Base-by-base conservation (phyloP, 495 filamentous ascomycete genomes). In the Lasiosphaeria miniovina region DNA sequence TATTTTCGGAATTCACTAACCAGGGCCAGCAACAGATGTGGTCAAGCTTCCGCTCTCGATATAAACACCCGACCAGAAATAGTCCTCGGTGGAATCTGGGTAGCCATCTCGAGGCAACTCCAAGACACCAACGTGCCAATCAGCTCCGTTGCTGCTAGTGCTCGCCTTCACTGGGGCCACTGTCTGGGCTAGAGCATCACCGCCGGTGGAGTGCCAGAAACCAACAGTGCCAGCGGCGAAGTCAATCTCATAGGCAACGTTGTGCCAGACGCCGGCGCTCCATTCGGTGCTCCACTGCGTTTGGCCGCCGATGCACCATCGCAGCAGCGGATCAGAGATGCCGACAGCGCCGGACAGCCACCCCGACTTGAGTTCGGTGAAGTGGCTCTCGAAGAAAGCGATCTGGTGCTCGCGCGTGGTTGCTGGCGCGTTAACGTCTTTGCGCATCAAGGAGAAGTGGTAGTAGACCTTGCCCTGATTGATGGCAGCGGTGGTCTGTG, bases 121-220 rank as follows among this genome's bases (percentile, higher is more conserved):
- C 35, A 91, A 77, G 48, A 90, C 80, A 52, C 89, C 89, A 3
- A 92, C 73, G 71, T 92, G 88, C 88, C 87, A 92, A 68, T 91
- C 88, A 8, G 79, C 82, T 58, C 86, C 88, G 70, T 90, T 89
- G 36, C 83, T 88, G 45, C 79, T 86, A 12, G 86, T 80, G 50
- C 78, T 82, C 2, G 81, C 79, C 57, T 68, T 72, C 36, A 87
- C 80, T 0, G 85, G 82, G 4, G 79, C 74, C 3, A 85, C 82
- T 1, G 78, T 80, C 59, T 79, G 78, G 38, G 67, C 79, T 35
- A 91, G 75, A 0, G 80, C 65, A 54, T 80, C 75, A 34, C 77
- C 70, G 55, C 83, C 86, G 38, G 82, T 86, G 7, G 83, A 88
- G 65, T 88, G 85, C 84, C 86, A 90, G 71, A 91, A 81, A 8